Percentiles rank a stretch among this genome's conserved stretches.
These are phyloP conservation scores for Pontederia paniculata DNA, from an alignment of 176 grass and related monocot species.

Conservation along the genomic window DNA sequence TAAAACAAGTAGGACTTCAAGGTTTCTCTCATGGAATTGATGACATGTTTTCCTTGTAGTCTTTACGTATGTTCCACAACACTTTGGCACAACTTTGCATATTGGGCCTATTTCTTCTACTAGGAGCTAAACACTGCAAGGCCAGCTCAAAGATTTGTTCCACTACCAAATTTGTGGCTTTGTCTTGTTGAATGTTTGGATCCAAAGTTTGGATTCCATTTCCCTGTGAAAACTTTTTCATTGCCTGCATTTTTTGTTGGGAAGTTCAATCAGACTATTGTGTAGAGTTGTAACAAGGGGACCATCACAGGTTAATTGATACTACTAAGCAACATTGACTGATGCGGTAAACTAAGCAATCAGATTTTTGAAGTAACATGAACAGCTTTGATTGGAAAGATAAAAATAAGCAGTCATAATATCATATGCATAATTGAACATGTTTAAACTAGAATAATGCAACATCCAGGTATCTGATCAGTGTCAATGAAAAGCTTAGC, in stretches of 20 bases:
- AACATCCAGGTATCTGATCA: too few relatives aligned
- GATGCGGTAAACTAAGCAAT: too few relatives aligned
- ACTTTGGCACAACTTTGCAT: constrained; percentile 70
- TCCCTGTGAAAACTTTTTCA: constrained; percentile 51
- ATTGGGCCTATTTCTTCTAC: constrained; percentile 36
- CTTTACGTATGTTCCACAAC: constrained; percentile 69
- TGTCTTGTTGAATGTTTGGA: constrained; percentile 34
- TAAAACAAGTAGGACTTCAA: too few relatives aligned
- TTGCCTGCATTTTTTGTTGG: constrained; percentile 29
- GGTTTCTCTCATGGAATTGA: neutral
- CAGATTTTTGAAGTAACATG: too few relatives aligned
- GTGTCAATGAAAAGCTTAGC: too few relatives aligned
- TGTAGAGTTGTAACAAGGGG: neutral
- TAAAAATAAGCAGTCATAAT: too few relatives aligned
- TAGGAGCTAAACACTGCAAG: constrained; percentile 49
- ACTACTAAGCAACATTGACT: neutral
- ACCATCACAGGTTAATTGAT: neutral
- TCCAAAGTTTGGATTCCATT: constrained; percentile 54
- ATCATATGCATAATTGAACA: too few relatives aligned
- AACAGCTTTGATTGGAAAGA: too few relatives aligned
- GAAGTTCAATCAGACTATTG: neutral
- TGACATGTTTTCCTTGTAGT: constrained; percentile 33
- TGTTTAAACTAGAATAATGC: too few relatives aligned
- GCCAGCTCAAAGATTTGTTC: constrained; percentile 57
- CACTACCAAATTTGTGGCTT: constrained; percentile 34